A percentile compares a stretch with the other conserved stretches of the same genome.
These are phyloP conservation scores for Desmodesmus armatus DNA, from an alignment of 139 green algal genomes.

Conservation along the genomic window DNA sequence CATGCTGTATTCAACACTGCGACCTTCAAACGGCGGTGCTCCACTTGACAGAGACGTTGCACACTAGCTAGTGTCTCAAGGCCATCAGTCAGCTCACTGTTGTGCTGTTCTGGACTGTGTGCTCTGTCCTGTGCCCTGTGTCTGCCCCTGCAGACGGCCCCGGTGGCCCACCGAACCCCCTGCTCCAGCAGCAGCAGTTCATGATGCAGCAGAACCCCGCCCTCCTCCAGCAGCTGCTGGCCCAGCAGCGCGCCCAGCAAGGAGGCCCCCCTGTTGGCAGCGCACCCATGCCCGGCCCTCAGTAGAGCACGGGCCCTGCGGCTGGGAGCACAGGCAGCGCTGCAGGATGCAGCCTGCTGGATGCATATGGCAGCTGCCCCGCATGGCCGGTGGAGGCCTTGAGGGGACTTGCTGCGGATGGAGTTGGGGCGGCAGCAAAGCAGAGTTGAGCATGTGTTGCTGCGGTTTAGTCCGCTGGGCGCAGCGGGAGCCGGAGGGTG, in stretches of 20 bases:
- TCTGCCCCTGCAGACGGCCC: background rate
- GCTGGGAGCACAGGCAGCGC: too few relatives aligned
- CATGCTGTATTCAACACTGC: background rate
- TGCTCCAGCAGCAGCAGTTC: conserved; percentile 28
- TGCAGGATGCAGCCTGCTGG: too few relatives aligned
- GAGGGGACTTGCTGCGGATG: too few relatives aligned
- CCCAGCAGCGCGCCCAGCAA: background rate
- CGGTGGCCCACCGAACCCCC: conserved; percentile 11
- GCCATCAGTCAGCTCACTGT: background rate
- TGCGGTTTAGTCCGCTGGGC: too few relatives aligned
- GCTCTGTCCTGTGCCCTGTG: background rate
- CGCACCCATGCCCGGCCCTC: conserved; percentile 20
- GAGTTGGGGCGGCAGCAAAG: too few relatives aligned
- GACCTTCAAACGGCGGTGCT: background rate
- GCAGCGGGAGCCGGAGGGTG: too few relatives aligned
- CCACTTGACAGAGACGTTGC: background rate
- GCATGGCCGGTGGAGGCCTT: too few relatives aligned
- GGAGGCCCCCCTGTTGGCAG: background rate
- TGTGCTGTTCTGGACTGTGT: too few relatives aligned
- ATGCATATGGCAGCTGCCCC: too few relatives aligned
- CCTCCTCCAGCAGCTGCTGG: conserved; percentile 19
- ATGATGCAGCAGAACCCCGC: conserved; percentile 35
- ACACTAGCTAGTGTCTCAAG: background rate
- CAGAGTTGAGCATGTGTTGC: too few relatives aligned
- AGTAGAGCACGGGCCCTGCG: too few relatives aligned